These are phyloP conservation scores for Fragaria nilgerrensis DNA, from an alignment of 306 rosid species.

Conservation along the genomic window DNA sequence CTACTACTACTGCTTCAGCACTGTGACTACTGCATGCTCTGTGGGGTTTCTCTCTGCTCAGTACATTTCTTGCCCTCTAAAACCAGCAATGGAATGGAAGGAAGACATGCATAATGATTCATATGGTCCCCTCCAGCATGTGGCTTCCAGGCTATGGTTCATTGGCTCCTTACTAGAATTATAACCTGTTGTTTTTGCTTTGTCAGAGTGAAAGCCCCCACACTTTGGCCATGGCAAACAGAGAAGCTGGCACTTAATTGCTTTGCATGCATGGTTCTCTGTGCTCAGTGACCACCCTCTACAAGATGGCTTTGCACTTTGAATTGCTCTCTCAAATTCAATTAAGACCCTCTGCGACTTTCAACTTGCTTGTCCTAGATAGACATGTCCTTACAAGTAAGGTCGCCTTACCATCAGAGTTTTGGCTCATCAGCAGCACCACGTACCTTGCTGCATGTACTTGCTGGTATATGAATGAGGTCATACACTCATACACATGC, in stretches of 20 bases:
- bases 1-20: neutral
- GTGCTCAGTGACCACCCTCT: neutral
- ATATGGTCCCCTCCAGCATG: conserved; percentile 31
- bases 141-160: conserved; percentile 14
- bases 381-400: conserved; percentile 1
- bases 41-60: neutral
- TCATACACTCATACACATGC: neutral
- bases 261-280: conserved; percentile 2
- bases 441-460: neutral
- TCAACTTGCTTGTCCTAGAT: neutral
- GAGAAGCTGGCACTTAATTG: conserved; percentile 1
- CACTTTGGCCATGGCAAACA: neutral
- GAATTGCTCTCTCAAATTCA: neutral
- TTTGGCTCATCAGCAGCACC: neutral
- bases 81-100: conserved; percentile 12
- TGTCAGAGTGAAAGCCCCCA: conserved; percentile 9
- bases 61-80: conserved; percentile 14
- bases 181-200: conserved; percentile 7
- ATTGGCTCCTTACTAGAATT: conserved; percentile 8
- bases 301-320: neutral
- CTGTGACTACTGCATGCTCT: neutral
- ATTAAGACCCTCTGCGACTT: neutral
- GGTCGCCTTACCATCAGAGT: conserved; percentile 20
- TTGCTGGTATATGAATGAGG: neutral
- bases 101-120: neutral